phyloP scores from a whole-genome alignment of 805 yeast genomes.

The Candida cerambycidarum region DNA sequence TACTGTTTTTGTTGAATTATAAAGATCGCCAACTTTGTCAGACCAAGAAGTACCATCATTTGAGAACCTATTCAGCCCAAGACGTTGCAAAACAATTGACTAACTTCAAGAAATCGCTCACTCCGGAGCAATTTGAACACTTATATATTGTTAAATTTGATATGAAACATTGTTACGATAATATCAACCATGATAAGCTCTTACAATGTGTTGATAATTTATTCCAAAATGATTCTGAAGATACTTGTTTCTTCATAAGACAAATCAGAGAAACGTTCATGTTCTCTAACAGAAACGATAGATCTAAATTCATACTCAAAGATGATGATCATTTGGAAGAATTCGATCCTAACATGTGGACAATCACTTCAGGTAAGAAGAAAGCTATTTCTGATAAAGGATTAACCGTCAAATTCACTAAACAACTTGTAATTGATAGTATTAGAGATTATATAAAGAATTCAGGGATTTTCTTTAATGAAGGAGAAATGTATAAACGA shows the following conservation, averaged over 20 bases:
- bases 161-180: conserved; percentile 74
- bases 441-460: conserved; percentile 54
- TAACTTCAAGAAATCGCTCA: conserved; percentile 26
- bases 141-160: conserved; percentile 69
- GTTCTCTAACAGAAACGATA: conserved; percentile 7
- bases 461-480: conserved; percentile 46
- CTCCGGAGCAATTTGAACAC: not conserved
- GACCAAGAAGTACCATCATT: conserved; percentile 9
- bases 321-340: conserved; percentile 16
- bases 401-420: conserved; percentile 36
- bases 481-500: conserved; percentile 37
- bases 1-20: conserved; percentile 10
- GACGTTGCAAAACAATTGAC: conserved; percentile 45
- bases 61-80: conserved; percentile 40
- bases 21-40: conserved; percentile 12
- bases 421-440: conserved; percentile 44
- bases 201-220: conserved; percentile 30
- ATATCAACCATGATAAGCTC: conserved; percentile 51
- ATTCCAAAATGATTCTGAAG: conserved; percentile 22
- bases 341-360: conserved; percentile 8
- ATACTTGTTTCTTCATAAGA: conserved; percentile 22
- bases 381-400: conserved; percentile 19
- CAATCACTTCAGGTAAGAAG: not conserved
- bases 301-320: conserved; percentile 11
- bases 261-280: conserved; percentile 16